Percentiles rank a stretch among this genome's conserved stretches.
phyloP scores from a whole-genome alignment of 2,329 filamentous ascomycete species.

The Cladosporium sp. region DNA sequence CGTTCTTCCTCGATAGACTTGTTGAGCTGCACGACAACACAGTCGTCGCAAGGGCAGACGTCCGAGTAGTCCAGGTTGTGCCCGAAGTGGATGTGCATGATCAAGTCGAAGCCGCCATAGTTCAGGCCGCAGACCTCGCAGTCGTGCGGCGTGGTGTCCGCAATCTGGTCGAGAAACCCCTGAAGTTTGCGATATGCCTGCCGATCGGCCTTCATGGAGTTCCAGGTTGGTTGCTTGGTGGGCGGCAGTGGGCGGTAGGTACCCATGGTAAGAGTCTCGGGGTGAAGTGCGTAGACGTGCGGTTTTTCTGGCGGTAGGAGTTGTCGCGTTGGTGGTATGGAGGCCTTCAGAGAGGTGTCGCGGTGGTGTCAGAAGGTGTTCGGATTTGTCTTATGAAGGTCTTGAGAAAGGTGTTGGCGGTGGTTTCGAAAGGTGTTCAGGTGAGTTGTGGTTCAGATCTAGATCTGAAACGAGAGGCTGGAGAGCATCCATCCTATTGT shows the following conservation, averaged over 20 bases:
- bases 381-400: not conserved
- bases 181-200: not conserved
- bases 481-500: not conserved
- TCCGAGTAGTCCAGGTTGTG: constrained; percentile 1
- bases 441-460: not conserved
- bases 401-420: not conserved
- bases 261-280: not conserved
- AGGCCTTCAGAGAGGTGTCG: not conserved
- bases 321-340: not conserved
- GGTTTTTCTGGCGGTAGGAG: not conserved
- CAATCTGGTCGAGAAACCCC: not conserved
- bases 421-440: not conserved
- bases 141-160: not conserved
- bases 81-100: constrained; percentile 1
- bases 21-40: not conserved
- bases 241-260: not conserved
- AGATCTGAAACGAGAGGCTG: not conserved
- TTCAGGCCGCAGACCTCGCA: not conserved
- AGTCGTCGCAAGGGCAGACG: not conserved
- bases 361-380: not conserved
- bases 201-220: not conserved
- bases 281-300: not conserved
- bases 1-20: not conserved
- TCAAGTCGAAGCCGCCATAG: constrained; percentile 1
- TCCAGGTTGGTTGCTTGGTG: not conserved